phyloP scores from a whole-genome alignment of 805 yeast genomes.

The Kuraishia ogatae region DNA sequence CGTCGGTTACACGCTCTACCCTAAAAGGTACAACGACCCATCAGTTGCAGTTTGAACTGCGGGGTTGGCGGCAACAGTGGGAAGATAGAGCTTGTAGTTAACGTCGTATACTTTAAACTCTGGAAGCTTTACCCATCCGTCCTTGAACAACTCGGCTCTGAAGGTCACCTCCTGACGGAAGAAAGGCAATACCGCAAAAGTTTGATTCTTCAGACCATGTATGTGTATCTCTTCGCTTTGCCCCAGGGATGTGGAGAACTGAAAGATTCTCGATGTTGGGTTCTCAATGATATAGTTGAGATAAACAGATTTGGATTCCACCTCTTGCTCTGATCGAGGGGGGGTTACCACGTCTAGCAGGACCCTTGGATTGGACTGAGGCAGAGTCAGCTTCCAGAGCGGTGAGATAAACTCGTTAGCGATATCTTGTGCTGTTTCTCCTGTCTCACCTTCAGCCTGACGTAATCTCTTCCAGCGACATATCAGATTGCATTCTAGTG shows the following conservation, averaged over 20 bases:
- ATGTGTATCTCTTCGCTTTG: conserved; percentile 16
- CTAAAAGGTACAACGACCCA: conserved; percentile 9
- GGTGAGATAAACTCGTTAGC: conserved; percentile 7
- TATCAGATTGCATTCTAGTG: background rate
- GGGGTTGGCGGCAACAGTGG: conserved; percentile 34
- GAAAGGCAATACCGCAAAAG: conserved; percentile 54
- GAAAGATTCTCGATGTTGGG: conserved; percentile 63
- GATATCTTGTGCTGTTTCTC: conserved; percentile 25
- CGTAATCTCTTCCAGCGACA: background rate
- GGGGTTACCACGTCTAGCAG: conserved; percentile 29
- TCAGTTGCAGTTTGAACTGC: conserved; percentile 17
- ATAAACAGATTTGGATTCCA: conserved; percentile 14
- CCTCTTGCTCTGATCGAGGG: conserved; percentile 3
- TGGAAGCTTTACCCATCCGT: conserved; percentile 39
- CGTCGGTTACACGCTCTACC: background rate
- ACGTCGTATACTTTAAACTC: conserved; percentile 58
- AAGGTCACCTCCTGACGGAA: conserved; percentile 37
- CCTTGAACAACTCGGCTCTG: conserved; percentile 13
- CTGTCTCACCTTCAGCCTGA: background rate
- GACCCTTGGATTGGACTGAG: conserved; percentile 65
- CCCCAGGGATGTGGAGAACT: conserved; percentile 30
- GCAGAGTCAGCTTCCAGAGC: conserved; percentile 45
- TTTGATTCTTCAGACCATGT: conserved; percentile 20
- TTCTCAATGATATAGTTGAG: conserved; percentile 56
- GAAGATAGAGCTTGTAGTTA: conserved; percentile 55